Evolutionary conservation across 768 basidiomycete genomes (phyloP), one percentile per base, ranked within the genome.

Genomic region (Mycena belliarum): DNA sequence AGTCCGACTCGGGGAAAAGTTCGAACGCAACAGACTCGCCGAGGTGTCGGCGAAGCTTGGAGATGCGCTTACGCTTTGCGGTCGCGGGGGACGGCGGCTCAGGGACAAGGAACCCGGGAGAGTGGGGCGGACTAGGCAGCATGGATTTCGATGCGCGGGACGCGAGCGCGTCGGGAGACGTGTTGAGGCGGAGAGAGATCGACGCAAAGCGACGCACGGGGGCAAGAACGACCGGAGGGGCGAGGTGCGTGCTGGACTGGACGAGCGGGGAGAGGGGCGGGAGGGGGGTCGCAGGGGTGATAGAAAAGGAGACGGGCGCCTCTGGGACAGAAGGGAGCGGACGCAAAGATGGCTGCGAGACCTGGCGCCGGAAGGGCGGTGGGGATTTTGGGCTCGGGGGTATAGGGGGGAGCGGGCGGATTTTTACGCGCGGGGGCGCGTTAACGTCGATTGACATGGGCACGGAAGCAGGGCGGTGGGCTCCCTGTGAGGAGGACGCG

Each of bases 1-100:
- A 8, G 7, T 21, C 41, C 12, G 41, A 20, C 12, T 55, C 59
- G 6, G 45, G 44, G 18, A 56, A 51, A 15, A 70, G 54, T 15
- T 72, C 72, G 2, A 62, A 44, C 16, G 65, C 69, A 12, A 74
- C 59, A 0, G 66, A 60, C 57, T 71, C 70, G 28, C 73, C 75
- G 25, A 75, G 65, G 47, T 71, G 69, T 23, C 72, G 74, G 6
- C 65, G 70, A 15, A 73, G 68, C 53, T 74, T 74, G 16, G 65
- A 65, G 16, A 72, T 60, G 16, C 73, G 69, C 53, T 60, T 67
- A 18, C 63, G 67, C 21, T 61, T 69, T n/a, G 64, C 66, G 20
- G 70, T 73, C 14, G 38, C 59, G 3, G 74, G 72, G 5, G 74
- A 66, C 2, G 65, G 69, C 14, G 64, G 63, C 29, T 62, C 49